These are phyloP conservation scores for Anthostomella pinea DNA, from an alignment of 2,329 filamentous ascomycete genomes.

Conservation along the genomic window DNA sequence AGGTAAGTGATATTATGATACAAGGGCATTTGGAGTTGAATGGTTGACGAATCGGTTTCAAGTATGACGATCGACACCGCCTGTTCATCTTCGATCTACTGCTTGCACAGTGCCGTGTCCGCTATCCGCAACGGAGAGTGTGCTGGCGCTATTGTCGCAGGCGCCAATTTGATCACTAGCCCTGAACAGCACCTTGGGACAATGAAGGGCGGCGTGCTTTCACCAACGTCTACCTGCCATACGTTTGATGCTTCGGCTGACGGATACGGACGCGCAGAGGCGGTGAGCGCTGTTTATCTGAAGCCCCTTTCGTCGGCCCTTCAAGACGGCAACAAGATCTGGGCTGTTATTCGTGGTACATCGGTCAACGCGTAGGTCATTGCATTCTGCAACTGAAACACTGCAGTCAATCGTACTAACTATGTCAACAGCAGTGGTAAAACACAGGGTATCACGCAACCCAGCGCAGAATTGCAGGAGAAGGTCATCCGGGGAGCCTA, in stretches of 20 bases:
- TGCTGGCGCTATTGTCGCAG: conserved; percentile 23
- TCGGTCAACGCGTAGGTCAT: conserved; percentile 19
- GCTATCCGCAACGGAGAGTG: conserved; percentile 20
- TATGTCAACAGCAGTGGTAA: conserved; percentile 34
- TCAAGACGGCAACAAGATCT: conserved; percentile 15
- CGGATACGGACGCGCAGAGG: conserved; percentile 53
- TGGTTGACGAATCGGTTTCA: background rate
- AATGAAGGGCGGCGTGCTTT: conserved; percentile 32
- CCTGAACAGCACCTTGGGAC: conserved; percentile 19
- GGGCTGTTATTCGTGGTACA: conserved; percentile 12
- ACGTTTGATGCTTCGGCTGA: conserved; percentile 44
- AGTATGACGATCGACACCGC: conserved; percentile 30
- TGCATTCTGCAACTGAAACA: background rate
- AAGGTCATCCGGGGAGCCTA: conserved; percentile 36
- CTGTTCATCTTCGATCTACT: conserved; percentile 30
- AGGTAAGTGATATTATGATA: conserved; percentile 12
- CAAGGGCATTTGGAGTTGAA: background rate
- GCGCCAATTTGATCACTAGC: conserved; percentile 21
- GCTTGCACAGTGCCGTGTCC: conserved; percentile 17
- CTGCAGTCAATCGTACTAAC: background rate
- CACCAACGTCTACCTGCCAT: conserved; percentile 33
- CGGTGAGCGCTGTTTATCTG: conserved; percentile 41
- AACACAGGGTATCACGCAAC: conserved; percentile 45
- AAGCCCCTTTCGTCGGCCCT: conserved; percentile 43
- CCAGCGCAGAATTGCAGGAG: conserved; percentile 34